Percentiles rank a stretch among this genome's conserved stretches.
These are phyloP conservation scores for Cryptococcus maquisensis DNA, from an alignment of 1,284 basidiomycete species.

Conservation along the genomic window DNA sequence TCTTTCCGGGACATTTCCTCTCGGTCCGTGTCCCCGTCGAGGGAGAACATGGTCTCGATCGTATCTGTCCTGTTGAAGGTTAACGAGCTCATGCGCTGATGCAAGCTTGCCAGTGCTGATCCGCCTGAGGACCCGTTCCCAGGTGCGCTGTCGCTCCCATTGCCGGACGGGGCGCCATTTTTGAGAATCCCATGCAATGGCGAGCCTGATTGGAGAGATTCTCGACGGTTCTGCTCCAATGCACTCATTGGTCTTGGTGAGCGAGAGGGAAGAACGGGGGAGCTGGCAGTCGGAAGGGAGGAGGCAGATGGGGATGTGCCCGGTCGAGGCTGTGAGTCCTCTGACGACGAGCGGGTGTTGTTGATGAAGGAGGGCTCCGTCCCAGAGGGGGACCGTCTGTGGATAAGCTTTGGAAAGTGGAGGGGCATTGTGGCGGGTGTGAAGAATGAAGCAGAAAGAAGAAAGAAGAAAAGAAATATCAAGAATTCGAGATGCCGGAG, in stretches of 20 bases:
- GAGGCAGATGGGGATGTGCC: background rate
- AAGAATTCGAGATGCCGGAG: too few relatives aligned
- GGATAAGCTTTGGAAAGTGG: background rate
- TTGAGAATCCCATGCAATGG: background rate
- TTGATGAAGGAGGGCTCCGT: background rate
- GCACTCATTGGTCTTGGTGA: background rate
- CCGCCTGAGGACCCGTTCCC: background rate
- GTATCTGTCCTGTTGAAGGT: constrained; percentile 27
- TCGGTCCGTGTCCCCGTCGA: constrained; percentile 9
- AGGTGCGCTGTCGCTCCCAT: constrained; percentile 2
- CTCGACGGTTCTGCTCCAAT: background rate
- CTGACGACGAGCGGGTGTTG: background rate
- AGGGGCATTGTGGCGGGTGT: background rate
- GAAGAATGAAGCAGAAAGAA: background rate
- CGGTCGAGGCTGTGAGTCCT: background rate
- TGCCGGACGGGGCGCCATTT: constrained; percentile 4
- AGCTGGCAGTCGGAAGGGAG: background rate
- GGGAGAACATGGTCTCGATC: constrained; percentile 21
- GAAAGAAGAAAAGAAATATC: background rate
- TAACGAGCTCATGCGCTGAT: constrained; percentile 19
- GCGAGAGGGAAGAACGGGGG: background rate
- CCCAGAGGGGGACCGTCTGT: background rate
- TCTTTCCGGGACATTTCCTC: background rate
- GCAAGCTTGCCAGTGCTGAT: constrained; percentile 4
- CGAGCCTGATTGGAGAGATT: background rate